Evolutionary conservation across 2,329 filamentous ascomycete species (phyloP).

Genomic region (Talaromyces sp.): DNA sequence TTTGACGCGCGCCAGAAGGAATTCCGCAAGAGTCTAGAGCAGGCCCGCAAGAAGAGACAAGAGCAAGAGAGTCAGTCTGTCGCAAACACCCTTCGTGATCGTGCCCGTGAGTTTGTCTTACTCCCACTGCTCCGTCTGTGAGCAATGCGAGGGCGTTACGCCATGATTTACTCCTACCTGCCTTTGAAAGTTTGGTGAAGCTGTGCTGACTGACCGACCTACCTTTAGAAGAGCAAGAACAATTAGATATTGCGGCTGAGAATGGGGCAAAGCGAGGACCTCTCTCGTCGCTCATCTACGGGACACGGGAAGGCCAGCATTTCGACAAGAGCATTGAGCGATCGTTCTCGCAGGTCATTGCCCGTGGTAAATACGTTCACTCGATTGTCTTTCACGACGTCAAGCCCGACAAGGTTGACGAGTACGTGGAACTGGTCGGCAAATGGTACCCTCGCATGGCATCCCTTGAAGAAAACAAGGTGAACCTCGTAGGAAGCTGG

Average conservation of each 20-base stretch:
- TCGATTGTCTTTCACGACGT: constrained; percentile 96
- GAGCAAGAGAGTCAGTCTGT: constrained; percentile 77
- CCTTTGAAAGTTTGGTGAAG: constrained; percentile 34
- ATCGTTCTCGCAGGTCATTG: constrained; percentile 91
- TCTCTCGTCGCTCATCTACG: constrained; percentile 87
- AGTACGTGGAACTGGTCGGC: constrained; percentile 86
- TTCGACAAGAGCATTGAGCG: constrained; percentile 94
- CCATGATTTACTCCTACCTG: constrained; percentile 31
- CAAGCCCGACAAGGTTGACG: constrained; percentile 90
- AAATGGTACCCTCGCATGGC: constrained; percentile 92
- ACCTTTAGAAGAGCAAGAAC: constrained; percentile 52
- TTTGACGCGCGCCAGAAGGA: constrained; percentile 82
- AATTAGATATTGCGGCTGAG: constrained; percentile 55
- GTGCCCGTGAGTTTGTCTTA: constrained; percentile 35
- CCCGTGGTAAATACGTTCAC: constrained; percentile 96
- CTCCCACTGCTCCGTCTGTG: constrained; percentile 44
- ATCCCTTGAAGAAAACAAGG: constrained; percentile 78
- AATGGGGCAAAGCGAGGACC: constrained; percentile 65
- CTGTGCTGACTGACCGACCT: constrained; percentile 57
- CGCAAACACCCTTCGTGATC: constrained; percentile 37
- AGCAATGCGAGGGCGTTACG: constrained; percentile 43
- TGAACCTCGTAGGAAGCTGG: constrained; percentile 96
- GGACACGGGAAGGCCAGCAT: constrained; percentile 90
- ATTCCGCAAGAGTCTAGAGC: constrained; percentile 77
- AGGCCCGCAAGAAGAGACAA: constrained; percentile 71